Evolutionary conservation across 2,329 filamentous ascomycete species (phyloP), one percentile per base, ranked within the genome.

Genomic region (Arthroderma sp.): DNA sequence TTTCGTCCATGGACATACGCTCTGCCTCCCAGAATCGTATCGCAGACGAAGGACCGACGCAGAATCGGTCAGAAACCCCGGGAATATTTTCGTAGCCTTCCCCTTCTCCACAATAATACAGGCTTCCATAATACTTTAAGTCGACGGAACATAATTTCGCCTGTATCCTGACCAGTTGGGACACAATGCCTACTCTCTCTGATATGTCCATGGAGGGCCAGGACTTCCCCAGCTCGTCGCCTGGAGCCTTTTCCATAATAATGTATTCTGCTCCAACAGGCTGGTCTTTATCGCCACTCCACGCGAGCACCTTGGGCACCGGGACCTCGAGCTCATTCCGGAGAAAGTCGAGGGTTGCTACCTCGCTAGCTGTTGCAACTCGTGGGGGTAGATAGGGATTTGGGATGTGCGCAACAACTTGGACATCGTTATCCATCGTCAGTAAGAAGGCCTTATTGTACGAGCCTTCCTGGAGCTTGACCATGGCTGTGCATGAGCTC

Each of bases 241-340:
- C 73, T 1, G 62, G 55, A 11, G 71, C 51, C 15, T 66, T 65
- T 59, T 74, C 71, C 68, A 75, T 74, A 17, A 76, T 64, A 28
- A 76, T 70, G 56, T 72, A 76, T 61, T 73, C 71, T 53, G 70
- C 68, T 23, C 71, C 70, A 53, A 73, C 67, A 9, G 70, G 60
- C 60, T 75, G 75, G n/a, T 71, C 62, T 4, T 61, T 59, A 31
- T 64, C 65, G 38, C 66, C 39, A n/a, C 66, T 73, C 60, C 73
- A 74, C 17, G 61, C 61, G 37, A 71, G 66, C 28, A 75, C 59
- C 56, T 68, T 60, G 0, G 73, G 72, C 13, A 75, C 67, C 5
- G 70, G 72, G 38, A 73, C 56, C 56, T 63, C 53, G n/a, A 70
- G 63, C 15, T 67, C 35, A 62, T 5, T n/a, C 47, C 64, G 63